Conservation (phyloP, 495 filamentous ascomycete genomes). For the Sordaria brevicollis region DNA sequence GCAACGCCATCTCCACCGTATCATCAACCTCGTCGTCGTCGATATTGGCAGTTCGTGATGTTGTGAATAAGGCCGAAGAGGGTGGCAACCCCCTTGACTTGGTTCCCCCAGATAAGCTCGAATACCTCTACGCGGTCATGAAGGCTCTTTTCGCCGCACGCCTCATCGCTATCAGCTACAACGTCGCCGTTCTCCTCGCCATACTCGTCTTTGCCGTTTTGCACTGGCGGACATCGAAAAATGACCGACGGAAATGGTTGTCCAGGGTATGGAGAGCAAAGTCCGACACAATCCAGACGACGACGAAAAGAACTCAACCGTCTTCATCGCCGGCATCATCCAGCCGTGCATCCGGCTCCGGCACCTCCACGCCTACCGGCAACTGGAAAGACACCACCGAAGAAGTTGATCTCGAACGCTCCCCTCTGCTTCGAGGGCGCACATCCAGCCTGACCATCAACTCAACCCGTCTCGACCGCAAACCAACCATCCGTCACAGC, state of each 20-base stretch:
- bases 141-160: constrained; percentile 22
- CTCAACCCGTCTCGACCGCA: neutral
- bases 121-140: constrained; percentile 25
- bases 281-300: neutral
- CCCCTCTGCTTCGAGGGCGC: neutral
- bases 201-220: constrained; percentile 17
- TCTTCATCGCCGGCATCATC: constrained; percentile 10
- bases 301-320: neutral
- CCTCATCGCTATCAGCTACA: constrained; percentile 24
- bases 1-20: neutral
- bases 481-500: neutral
- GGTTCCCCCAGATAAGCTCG: constrained; percentile 19
- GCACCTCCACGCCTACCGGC: neutral
- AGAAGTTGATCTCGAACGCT: neutral
- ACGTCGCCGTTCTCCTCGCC: constrained; percentile 20
- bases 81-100: neutral
- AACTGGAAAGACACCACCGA: neutral
- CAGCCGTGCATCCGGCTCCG: neutral
- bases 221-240: constrained; percentile 15
- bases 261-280: neutral
- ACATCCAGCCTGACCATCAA: neutral
- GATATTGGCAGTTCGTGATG: neutral
- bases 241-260: constrained; percentile 12
- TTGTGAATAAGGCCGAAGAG: neutral
- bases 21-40: neutral